Conservation (phyloP, 176 grass and related monocot genomes). For the Carex kokanica region DNA sequence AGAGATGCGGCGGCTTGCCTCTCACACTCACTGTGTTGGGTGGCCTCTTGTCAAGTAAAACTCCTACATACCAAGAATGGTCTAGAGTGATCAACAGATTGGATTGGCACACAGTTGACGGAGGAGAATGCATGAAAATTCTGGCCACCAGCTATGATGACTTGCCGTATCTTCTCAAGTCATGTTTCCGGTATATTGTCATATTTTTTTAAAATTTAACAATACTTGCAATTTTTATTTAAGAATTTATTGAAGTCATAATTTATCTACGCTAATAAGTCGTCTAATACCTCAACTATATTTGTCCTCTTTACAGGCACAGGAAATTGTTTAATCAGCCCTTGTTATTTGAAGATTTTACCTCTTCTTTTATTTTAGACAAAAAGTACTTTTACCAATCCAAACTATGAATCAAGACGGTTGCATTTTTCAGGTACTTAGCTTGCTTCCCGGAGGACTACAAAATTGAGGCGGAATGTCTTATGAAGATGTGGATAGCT, state of each 20-base stretch:
- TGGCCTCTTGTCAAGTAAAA: not conserved
- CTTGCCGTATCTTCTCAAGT: not conserved
- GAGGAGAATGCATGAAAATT: not conserved
- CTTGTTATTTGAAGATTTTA: not conserved
- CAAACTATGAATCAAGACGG: not conserved
- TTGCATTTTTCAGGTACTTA: not conserved
- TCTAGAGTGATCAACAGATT: not conserved
- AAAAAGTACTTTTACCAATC: not conserved
- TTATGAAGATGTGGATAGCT: slow-evolving; percentile 2
- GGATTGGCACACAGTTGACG: not conserved
- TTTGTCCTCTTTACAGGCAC: too few relatives aligned
- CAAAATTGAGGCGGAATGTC: not conserved
- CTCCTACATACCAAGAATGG: not conserved
- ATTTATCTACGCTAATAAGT: not conserved
- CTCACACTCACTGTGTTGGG: not conserved
- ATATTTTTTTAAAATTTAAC: not conserved
- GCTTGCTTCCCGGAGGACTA: slow-evolving; percentile 1
- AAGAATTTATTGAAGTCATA: not conserved
- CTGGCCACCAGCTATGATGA: not conserved
- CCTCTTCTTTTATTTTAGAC: not conserved
- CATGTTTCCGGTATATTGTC: not conserved
- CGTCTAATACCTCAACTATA: too few relatives aligned
- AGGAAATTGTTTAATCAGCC: not conserved
- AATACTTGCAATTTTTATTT: not conserved
- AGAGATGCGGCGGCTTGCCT: not conserved